Evolutionary conservation across 2,329 filamentous ascomycete genomes (phyloP).

Genomic region (Alternaria arbusti): DNA sequence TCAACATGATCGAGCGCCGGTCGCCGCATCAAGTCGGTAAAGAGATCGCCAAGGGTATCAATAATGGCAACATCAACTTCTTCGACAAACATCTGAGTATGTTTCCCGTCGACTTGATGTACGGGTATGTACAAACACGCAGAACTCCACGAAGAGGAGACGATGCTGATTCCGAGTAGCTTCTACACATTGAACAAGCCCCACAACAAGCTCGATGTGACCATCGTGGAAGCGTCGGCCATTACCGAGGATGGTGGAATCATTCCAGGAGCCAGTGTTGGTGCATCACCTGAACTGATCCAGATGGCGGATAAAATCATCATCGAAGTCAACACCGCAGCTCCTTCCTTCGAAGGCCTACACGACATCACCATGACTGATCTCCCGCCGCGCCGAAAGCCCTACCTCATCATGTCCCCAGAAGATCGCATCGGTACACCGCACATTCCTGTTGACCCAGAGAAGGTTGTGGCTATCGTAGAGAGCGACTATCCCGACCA

Average conservation of each 20-base stretch:
- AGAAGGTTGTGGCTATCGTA: slow-evolving; percentile 83
- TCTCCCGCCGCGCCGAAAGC: slow-evolving; percentile 79
- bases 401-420: slow-evolving; percentile 82
- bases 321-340: slow-evolving; percentile 88
- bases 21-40: slow-evolving; percentile 90
- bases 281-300: slow-evolving; percentile 82
- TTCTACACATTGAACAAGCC: slow-evolving; percentile 84
- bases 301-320: slow-evolving; percentile 94
- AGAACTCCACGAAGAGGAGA: background rate
- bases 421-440: slow-evolving; percentile 86
- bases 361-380: slow-evolving; percentile 94
- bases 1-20: slow-evolving; percentile 89
- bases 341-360: slow-evolving; percentile 81
- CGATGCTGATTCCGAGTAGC: slow-evolving; percentile 49
- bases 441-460: slow-evolving; percentile 82
- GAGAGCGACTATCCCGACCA: slow-evolving; percentile 84
- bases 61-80: slow-evolving; percentile 85
- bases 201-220: slow-evolving; percentile 77
- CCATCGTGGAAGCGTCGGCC: slow-evolving; percentile 82
- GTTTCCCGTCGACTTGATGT: slow-evolving; percentile 87
- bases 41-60: slow-evolving; percentile 88
- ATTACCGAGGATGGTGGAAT: slow-evolving; percentile 90
- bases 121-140: slow-evolving; percentile 55
- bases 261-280: slow-evolving; percentile 84
- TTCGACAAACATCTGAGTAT: slow-evolving; percentile 94